Percentiles rank a stretch among this genome's conserved stretches.
Conservation (phyloP, 73 alveolate genomes). For the Paramecium bursaria region DNA sequence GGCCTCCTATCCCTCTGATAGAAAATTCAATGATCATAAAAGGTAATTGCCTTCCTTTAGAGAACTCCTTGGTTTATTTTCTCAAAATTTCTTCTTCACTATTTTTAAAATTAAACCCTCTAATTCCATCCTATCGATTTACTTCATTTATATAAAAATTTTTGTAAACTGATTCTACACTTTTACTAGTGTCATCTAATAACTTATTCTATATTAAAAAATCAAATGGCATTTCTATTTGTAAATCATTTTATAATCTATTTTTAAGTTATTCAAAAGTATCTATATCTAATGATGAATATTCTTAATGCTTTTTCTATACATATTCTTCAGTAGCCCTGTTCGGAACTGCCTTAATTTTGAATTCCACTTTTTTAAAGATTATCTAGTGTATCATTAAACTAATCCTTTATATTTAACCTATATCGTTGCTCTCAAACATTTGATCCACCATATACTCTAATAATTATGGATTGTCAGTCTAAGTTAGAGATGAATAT, state of each 20-base stretch:
- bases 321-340: neutral
- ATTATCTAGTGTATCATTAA: conserved; percentile 30
- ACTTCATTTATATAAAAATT: conserved; percentile 2
- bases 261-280: conserved; percentile 30
- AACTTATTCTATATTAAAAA: neutral
- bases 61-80: neutral
- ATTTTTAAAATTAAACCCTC: neutral
- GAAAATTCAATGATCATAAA: conserved; percentile 15
- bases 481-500: conserved; percentile 16
- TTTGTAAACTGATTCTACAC: conserved; percentile 32
- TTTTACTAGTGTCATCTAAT: conserved; percentile 6
- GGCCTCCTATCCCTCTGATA: conserved; percentile 9
- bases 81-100: neutral
- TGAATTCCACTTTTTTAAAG: conserved; percentile 21
- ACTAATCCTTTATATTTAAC: neutral
- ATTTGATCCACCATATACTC: conserved; percentile 6
- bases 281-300: conserved; percentile 20
- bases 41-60: neutral
- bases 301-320: neutral
- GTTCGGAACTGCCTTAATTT: neutral
- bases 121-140: neutral
- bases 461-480: conserved; percentile 17
- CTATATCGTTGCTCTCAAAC: neutral
- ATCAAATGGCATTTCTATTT: conserved; percentile 4
- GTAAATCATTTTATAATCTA: neutral